These are phyloP conservation scores for Ophiognomonia clavigignenti-juglandacearum DNA, from an alignment of 2,329 filamentous ascomycete genomes.

Conservation along the genomic window DNA sequence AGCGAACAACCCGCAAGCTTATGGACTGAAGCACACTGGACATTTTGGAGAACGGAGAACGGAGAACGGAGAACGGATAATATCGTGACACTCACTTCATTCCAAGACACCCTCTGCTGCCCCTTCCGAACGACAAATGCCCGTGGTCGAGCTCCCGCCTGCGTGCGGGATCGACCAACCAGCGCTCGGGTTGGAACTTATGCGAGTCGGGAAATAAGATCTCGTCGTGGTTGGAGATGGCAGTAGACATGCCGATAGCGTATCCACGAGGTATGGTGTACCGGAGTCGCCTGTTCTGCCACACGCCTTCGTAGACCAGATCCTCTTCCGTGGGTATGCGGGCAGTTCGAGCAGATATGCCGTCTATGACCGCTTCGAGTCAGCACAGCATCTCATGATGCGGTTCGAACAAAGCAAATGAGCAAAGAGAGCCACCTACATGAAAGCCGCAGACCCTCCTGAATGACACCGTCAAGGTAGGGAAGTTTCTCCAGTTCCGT, in stretches of 20 bases:
- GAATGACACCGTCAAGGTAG: constrained; percentile 19
- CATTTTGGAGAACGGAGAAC: no score
- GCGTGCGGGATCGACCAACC: constrained; percentile 17
- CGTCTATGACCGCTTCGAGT: constrained; percentile 4
- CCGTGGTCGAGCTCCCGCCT: constrained; percentile 15
- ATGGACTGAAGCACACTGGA: no score
- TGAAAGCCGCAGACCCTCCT: constrained; percentile 20
- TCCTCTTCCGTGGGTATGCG: constrained; percentile 13
- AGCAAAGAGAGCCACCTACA: not conserved
- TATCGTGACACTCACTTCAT: constrained; percentile 24
- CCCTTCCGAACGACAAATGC: constrained; percentile 19
- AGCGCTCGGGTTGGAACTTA: constrained; percentile 20
- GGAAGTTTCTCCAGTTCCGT: constrained; percentile 19
- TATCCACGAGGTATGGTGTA: constrained; percentile 20
- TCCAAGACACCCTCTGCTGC: constrained; percentile 20
- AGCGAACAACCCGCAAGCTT: not conserved
- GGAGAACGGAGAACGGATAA: no score
- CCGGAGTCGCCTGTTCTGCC: not conserved
- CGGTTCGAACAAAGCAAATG: not conserved
- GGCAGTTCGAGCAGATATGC: constrained; percentile 12
- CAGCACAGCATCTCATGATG: not conserved
- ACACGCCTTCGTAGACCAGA: not conserved
- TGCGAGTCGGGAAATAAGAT: constrained; percentile 18
- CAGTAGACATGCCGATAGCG: constrained; percentile 18
- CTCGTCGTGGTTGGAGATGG: constrained; percentile 20